Conservation (phyloP, 495 filamentous ascomycete genomes). For the Ascobolus immersus region DNA sequence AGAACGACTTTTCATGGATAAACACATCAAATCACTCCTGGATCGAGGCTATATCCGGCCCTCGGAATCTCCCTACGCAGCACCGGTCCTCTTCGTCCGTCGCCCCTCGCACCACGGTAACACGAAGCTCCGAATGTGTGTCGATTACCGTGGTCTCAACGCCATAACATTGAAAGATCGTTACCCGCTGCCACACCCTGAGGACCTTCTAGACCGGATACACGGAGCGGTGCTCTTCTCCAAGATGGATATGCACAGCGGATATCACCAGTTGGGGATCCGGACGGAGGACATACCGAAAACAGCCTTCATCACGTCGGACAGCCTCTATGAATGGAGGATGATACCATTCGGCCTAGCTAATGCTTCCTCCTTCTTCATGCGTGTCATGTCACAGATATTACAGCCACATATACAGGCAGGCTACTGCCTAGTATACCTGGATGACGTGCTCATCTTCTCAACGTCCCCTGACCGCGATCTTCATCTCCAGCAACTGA, state of each 20-base stretch:
- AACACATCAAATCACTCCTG: too few species aligned
- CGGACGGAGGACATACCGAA: constrained; percentile 10
- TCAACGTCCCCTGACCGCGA: neutral
- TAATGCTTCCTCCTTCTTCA: constrained; percentile 10
- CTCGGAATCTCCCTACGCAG: too few species aligned
- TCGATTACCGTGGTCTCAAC: constrained; percentile 24
- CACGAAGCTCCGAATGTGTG: constrained; percentile 22
- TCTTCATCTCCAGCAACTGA: too few species aligned
- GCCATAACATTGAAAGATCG: constrained; percentile 19
- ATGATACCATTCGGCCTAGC: constrained; percentile 10
- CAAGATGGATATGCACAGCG: neutral
- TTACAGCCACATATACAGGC: too few species aligned
- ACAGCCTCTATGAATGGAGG: constrained; percentile 1
- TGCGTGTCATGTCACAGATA: constrained; percentile 13
- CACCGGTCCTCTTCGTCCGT: too few species aligned
- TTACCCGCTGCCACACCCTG: constrained; percentile 22
- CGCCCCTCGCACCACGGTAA: too few species aligned
- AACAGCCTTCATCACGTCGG: constrained; percentile 12
- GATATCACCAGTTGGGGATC: constrained; percentile 11
- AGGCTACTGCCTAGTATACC: neutral
- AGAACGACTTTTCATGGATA: too few species aligned
- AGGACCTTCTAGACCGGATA: constrained; percentile 19
- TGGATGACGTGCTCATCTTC: constrained; percentile 3
- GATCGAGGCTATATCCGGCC: too few species aligned
- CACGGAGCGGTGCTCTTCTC: constrained; percentile 8